These are phyloP conservation scores for Mucor sp. DNA, from an alignment of 371 early-diverging fungal genomes.

Conservation along the genomic window DNA sequence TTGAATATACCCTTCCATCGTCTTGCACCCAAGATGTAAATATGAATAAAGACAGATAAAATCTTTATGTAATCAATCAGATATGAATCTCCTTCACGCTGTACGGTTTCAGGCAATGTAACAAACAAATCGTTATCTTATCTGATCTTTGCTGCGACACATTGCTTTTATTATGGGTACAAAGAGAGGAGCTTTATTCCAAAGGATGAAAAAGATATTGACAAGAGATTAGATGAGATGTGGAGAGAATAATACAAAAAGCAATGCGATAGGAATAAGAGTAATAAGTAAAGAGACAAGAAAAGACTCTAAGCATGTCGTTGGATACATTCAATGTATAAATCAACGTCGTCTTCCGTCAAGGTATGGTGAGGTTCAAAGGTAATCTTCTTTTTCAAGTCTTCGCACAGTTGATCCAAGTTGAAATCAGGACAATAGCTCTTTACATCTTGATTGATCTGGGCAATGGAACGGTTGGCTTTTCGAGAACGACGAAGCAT, in stretches of 20 bases:
- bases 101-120: neutral
- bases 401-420: constrained; percentile 24
- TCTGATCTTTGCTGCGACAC: neutral
- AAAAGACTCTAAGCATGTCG: constrained; percentile 3
- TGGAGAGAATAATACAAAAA: neutral
- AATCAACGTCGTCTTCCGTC: constrained; percentile 22
- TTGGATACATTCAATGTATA: constrained; percentile 23
- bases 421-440: constrained; percentile 30
- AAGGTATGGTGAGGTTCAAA: constrained; percentile 15
- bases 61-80: neutral
- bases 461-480: constrained; percentile 11
- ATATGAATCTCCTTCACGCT: neutral
- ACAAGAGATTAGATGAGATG: neutral
- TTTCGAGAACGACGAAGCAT: constrained; percentile 10
- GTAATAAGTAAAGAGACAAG: neutral
- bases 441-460: constrained; percentile 21
- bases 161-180: no score
- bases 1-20: constrained; percentile 34
- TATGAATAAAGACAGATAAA: neutral
- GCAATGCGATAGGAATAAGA: neutral
- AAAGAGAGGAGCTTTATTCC: no score
- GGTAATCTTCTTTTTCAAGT: constrained; percentile 10
- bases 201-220: neutral
- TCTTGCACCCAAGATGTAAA: constrained; percentile 37
- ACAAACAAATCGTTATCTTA: neutral